Conservation (phyloP, 805 yeast genomes). For the Tanozyma kutaoensis region DNA sequence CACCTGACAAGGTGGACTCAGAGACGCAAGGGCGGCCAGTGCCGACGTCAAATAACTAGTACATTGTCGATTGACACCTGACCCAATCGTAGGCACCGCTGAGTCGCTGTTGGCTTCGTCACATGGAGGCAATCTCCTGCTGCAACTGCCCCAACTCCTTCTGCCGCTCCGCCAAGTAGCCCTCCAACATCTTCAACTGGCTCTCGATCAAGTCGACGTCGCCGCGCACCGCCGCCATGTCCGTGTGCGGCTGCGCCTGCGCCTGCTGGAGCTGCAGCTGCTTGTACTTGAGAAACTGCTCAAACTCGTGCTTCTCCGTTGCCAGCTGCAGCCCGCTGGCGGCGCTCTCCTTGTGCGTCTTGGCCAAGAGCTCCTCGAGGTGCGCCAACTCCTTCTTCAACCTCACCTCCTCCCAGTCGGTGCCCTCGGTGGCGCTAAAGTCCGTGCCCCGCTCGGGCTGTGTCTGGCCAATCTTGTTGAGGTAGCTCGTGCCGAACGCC, state of each 20-base stretch:
- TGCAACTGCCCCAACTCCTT: conserved; percentile 52
- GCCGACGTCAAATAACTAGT: no score
- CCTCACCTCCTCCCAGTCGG: conserved; percentile 89
- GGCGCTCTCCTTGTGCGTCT: conserved; percentile 23
- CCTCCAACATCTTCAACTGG: conserved; percentile 65
- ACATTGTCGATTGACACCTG: no score
- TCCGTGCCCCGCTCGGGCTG: conserved; percentile 45
- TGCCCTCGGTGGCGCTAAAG: conserved; percentile 57
- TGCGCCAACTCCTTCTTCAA: conserved; percentile 67
- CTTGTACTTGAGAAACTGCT: conserved; percentile 71
- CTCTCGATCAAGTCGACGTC: conserved; percentile 61
- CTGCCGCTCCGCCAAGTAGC: conserved; percentile 49
- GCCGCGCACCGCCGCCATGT: conserved; percentile 38
- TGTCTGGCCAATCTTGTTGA: conserved; percentile 40
- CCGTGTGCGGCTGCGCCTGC: conserved; percentile 7
- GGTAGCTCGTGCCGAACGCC: conserved; percentile 41
- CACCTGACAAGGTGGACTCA: no score
- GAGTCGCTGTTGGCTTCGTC: no score
- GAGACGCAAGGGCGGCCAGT: no score
- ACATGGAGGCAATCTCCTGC: no score
- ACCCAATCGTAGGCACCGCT: no score
- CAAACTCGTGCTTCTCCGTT: conserved; percentile 49
- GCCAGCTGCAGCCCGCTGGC: conserved; percentile 7
- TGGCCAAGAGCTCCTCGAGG: conserved; percentile 50
- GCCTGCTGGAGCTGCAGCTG: conserved; percentile 35